Evolutionary conservation across 1,139 yeast genomes (phyloP), one percentile per base, ranked within the genome.

Genomic region (Sugiyamaella castrensis): DNA sequence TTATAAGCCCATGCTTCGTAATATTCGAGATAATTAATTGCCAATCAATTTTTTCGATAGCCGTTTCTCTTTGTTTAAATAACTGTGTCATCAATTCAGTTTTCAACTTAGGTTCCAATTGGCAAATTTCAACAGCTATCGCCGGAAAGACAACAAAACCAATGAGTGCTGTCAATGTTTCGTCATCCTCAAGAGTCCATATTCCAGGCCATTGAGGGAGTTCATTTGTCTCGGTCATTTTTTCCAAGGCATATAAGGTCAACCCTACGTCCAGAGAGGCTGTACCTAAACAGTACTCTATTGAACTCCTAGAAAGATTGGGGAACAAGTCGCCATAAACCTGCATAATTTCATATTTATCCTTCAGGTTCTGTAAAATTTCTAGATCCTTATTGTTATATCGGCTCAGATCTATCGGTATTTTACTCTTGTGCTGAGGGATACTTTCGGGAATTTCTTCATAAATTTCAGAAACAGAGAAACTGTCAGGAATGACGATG

Each of bases 181-280:
- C 15, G 28, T 42, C 46, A 29, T 42, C 46, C 12, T 42, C 46
- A 34, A 27, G 37, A 11, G 38, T 16, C 46, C 46, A 42, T 35
- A 42, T 42, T 8, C 46, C 46, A 11, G 35, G 40, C 12, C 12
- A n/a, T 27, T 33, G 32, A 8, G 46, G 46, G 24, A 42, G n/a
- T 26, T 35, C 24, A 24, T 42, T 29, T 4, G 8, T 11, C 10
- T 42, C 40, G 7, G 32, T n/a, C 12, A 34, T 27, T 15, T 40
- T 30, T 12, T 35, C 40, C 8, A 42, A 19, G 8, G 37, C 30
- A 5, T n/a, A 16, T 40, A 42, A 29, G 6, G 46, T 42, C 30
- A 42, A 28, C 1, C 35, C 28, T 36, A 39, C 27, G n/a, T 42
- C 46, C 36, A 42, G 28, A 12, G 46, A 42, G 11, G 46, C 37